These are phyloP conservation scores for Aspergillus unguis DNA, from an alignment of 2,329 filamentous ascomycete species.

Conservation along the genomic window DNA sequence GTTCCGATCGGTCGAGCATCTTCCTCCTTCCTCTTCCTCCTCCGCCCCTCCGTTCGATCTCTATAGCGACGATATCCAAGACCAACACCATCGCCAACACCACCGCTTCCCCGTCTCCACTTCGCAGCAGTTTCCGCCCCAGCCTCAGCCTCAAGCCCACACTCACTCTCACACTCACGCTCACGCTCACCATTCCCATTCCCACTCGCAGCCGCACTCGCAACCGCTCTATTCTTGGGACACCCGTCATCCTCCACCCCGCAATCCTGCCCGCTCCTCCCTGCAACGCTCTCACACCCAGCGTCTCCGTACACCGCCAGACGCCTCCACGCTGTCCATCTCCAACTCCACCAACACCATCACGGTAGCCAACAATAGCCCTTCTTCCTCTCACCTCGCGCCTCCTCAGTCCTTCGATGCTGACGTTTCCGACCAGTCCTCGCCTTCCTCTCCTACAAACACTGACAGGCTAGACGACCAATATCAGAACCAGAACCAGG, in stretches of 20 bases:
- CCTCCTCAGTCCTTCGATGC: slow-evolving; percentile 21
- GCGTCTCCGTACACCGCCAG: slow-evolving; percentile 12
- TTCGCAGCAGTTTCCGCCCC: slow-evolving; percentile 13
- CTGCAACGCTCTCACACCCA: slow-evolving; percentile 12
- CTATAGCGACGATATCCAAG: slow-evolving; percentile 1
- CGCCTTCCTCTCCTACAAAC: slow-evolving; percentile 18
- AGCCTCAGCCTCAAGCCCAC: slow-evolving; percentile 9
- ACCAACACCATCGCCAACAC: slow-evolving; percentile 1
- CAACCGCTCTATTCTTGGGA: slow-evolving; percentile 3
- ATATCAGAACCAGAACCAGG: background rate
- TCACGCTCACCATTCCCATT: background rate
- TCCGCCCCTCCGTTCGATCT: slow-evolving; percentile 11
- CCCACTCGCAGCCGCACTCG: slow-evolving; percentile 5
- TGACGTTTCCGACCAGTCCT: slow-evolving; percentile 26
- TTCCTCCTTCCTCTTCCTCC: slow-evolving; percentile 6
- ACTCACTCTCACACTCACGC: background rate
- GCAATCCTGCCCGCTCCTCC: slow-evolving; percentile 8
- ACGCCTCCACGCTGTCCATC: slow-evolving; percentile 3
- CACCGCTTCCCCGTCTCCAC: slow-evolving; percentile 10
- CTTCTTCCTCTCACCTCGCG: slow-evolving; percentile 12
- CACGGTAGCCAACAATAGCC: slow-evolving; percentile 15
- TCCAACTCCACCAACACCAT: slow-evolving; percentile 13
- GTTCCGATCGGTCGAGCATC: slow-evolving; percentile 18
- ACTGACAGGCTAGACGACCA: slow-evolving; percentile 18
- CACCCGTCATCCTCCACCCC: slow-evolving; percentile 2